Evolutionary conservation across 2,329 filamentous ascomycete genomes (phyloP).

Genomic region (Parastagonospora nodorum): DNA sequence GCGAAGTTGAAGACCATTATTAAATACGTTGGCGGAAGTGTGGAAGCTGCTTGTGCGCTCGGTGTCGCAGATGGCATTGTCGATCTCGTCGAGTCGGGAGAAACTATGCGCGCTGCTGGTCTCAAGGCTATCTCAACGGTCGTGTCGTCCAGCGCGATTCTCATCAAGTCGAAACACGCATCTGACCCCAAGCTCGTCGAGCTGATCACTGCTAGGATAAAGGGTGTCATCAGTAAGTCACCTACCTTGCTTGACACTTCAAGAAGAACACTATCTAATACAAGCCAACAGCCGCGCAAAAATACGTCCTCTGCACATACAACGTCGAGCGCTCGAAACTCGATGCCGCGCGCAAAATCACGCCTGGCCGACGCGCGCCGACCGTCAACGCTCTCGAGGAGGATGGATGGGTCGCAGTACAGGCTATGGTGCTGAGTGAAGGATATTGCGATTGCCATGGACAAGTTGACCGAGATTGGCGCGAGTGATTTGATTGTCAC

Average conservation of each 20-base stretch:
- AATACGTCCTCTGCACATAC: slow-evolving; percentile 94
- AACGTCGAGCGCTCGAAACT: slow-evolving; percentile 80
- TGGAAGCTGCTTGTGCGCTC: slow-evolving; percentile 93
- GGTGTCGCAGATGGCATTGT: slow-evolving; percentile 97
- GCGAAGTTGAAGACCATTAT: slow-evolving; percentile 81
- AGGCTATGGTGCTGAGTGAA: slow-evolving; percentile 91
- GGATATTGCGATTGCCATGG: slow-evolving; percentile 84
- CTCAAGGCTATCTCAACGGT: slow-evolving; percentile 95
- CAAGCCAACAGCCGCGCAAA: slow-evolving; percentile 70
- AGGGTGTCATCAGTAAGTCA: slow-evolving; percentile 80
- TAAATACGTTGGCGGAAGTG: slow-evolving; percentile 92
- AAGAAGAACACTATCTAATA: slow-evolving; percentile 11
- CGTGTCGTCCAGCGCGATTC: slow-evolving; percentile 81
- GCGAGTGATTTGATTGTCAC: slow-evolving; percentile 85
- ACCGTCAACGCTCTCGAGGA: slow-evolving; percentile 90
- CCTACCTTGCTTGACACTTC: no score
- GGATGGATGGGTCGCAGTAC: slow-evolving; percentile 92
- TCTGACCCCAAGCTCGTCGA: slow-evolving; percentile 81
- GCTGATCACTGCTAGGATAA: slow-evolving; percentile 83
- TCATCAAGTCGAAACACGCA: slow-evolving; percentile 87
- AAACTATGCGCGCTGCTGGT: slow-evolving; percentile 96
- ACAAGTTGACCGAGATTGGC: slow-evolving; percentile 74
- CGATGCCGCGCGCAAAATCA: slow-evolving; percentile 72
- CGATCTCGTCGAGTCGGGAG: slow-evolving; percentile 96
- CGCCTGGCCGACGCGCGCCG: slow-evolving; percentile 90